Evolutionary conservation across 768 basidiomycete species (phyloP), one percentile per base, ranked within the genome.

Genomic region (Symmetrospora coprosmae): DNA sequence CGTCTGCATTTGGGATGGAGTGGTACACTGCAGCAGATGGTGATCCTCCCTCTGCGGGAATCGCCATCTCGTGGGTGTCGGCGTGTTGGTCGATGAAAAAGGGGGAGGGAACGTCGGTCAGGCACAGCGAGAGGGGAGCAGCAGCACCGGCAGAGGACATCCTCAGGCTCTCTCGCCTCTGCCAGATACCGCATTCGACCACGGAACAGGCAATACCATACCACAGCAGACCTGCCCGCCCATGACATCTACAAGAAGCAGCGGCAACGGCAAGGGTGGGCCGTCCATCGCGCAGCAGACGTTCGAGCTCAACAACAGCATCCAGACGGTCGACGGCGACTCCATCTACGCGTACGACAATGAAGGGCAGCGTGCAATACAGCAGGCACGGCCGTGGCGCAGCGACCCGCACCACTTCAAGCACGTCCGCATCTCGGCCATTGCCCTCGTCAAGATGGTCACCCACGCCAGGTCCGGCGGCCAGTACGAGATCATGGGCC

Each of bases 401-500:
- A 80, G 81, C 68, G 92, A 97, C 65, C 76, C 76, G 11, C 71
- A 76, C 60, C 75, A 76, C 69, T 78, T 78, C 69, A 75, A 73
- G 37, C 71, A 74, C 17, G 76, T 76, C 52, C 72, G 73, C 60
- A 76, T 78, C 33, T 77, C 77, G 34, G 77, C 77, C 13, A 72
- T 76, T 33, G 76, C 77, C 0, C 66, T 78, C 61, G 75, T 78
- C 70, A 78, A 78, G 66, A 78, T 78, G 77, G 77, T 77, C 34
- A 77, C 74, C 33, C 92, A 96, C 72, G 92, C 92, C 31, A 82
- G 92, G 50, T 96, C 92, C 2, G 92, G 92, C 61, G 92, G 94
- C 4, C 85, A 86, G 61, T 87, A 96, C 75, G 92, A 99, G 74
- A 94, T 99, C 70, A 99, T 99, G 92, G 92, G 92, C 9, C 80